Evolutionary conservation across 2,329 filamentous ascomycete genomes (phyloP).

Genomic region (Calonectria crousiana): DNA sequence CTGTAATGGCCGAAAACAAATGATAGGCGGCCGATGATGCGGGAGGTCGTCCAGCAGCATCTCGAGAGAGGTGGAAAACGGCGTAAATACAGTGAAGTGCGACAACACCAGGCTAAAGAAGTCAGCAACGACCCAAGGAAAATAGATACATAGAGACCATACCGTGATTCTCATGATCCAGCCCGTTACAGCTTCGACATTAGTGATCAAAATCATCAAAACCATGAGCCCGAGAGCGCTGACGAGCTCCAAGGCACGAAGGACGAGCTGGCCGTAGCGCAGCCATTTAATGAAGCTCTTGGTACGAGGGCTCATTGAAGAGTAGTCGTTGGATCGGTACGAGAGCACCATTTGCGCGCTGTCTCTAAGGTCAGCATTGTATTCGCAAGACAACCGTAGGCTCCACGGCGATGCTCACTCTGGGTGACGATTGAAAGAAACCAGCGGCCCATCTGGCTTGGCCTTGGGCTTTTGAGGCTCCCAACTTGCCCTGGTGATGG

Average conservation of each 20-base stretch:
- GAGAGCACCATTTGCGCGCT: constrained; percentile 74
- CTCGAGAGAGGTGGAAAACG: constrained; percentile 82
- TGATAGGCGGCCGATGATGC: constrained; percentile 90
- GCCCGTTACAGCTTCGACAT: constrained; percentile 71
- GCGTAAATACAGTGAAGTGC: constrained; percentile 80
- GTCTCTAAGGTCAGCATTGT: constrained; percentile 21
- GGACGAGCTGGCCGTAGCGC: constrained; percentile 75
- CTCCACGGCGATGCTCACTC: constrained; percentile 69
- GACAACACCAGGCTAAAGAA: constrained; percentile 77
- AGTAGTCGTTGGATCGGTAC: constrained; percentile 70
- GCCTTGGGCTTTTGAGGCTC: constrained; percentile 70
- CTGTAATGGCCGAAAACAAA: constrained; percentile 81
- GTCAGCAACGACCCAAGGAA: constrained; percentile 13
- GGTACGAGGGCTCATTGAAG: constrained; percentile 75
- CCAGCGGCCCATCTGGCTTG: constrained; percentile 79
- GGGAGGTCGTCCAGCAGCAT: constrained; percentile 78
- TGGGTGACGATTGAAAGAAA: constrained; percentile 88
- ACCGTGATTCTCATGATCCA: constrained; percentile 86
- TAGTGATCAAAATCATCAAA: constrained; percentile 81
- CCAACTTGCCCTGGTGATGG: constrained; percentile 84
- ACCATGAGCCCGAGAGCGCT: constrained; percentile 79
- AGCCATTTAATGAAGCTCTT: constrained; percentile 79
- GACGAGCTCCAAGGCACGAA: constrained; percentile 76
- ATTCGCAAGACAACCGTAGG: neutral
- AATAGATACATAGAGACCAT: constrained; percentile 51